Conservation (phyloP, 169 alveolate species). For the Plasmodium coatneyi region DNA sequence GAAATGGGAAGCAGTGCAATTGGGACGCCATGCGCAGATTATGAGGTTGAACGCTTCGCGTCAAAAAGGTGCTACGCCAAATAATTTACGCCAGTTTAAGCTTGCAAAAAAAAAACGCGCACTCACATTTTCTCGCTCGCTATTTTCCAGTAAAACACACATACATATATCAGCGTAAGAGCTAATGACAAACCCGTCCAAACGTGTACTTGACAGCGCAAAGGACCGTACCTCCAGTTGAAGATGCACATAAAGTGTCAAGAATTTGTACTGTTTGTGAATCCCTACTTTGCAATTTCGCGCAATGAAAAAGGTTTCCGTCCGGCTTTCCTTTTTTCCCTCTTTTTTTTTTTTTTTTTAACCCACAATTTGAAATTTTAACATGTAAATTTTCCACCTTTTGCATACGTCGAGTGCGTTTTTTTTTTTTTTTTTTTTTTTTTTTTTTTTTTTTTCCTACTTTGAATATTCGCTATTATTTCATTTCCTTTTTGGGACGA, state of each 20-base stretch:
- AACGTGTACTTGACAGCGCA: not conserved
- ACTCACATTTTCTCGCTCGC: not conserved
- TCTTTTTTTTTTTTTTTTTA: not conserved
- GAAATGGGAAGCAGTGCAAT: not conserved
- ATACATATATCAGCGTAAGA: not conserved
- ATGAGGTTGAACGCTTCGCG: not conserved
- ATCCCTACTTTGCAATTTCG: conserved; percentile 5
- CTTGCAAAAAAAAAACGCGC: not conserved
- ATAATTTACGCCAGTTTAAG: not conserved
- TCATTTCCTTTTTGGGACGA: not conserved
- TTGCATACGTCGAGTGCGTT: not conserved
- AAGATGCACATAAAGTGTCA: conserved; percentile 1
- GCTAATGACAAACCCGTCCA: not conserved
- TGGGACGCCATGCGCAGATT: not conserved
- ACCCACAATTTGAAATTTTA: not conserved
- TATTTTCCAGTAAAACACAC: not conserved
- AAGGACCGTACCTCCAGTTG: not conserved
- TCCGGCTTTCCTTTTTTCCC: not conserved
- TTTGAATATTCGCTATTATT: not conserved
- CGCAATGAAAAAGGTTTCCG: not conserved
- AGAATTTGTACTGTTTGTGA: not conserved
- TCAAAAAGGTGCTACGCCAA: not conserved
- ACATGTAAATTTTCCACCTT: not conserved
- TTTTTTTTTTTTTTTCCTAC: not conserved
- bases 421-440: not conserved